phyloP scores from a whole-genome alignment of 208 protist species.

The Trypanosoma theileri region DNA sequence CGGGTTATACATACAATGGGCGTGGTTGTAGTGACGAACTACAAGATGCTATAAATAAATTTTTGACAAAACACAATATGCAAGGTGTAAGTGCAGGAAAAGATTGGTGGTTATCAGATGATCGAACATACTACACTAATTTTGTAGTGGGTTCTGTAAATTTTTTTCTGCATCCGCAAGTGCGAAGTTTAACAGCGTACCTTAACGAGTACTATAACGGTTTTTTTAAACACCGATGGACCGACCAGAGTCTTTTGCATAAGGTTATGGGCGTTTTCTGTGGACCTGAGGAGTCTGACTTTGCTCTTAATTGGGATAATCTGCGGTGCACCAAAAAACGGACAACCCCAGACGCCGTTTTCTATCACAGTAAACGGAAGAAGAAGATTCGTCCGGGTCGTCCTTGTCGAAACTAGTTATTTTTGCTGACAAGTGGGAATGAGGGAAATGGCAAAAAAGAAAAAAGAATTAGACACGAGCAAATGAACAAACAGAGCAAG shows the following conservation, averaged over 20 bases:
- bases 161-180: conserved; percentile 19
- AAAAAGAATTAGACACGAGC: not conserved
- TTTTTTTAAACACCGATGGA: conserved; percentile 33
- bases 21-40: conserved; percentile 30
- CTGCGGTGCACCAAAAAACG: conserved; percentile 20
- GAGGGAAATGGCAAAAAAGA: not conserved
- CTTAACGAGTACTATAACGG: conserved; percentile 29
- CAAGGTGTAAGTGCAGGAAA: conserved; percentile 14
- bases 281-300: conserved; percentile 21
- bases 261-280: conserved; percentile 31
- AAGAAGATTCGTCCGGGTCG: conserved; percentile 11
- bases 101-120: conserved; percentile 31
- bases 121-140: conserved; percentile 28
- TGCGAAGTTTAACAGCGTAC: conserved; percentile 12
- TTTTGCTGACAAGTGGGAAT: not conserved
- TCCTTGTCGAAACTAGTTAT: conserved; percentile 2
- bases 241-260: conserved; percentile 30
- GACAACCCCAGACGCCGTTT: conserved; percentile 15
- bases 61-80: not conserved
- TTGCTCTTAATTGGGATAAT: conserved; percentile 24
- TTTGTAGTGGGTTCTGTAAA: conserved; percentile 27
- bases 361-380: conserved; percentile 30
- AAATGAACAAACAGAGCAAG: not conserved
- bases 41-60: conserved; percentile 20
- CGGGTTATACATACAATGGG: conserved; percentile 27